Base-by-base conservation (phyloP, 2,329 filamentous ascomycete species). In the Aspergillus sp. region DNA sequence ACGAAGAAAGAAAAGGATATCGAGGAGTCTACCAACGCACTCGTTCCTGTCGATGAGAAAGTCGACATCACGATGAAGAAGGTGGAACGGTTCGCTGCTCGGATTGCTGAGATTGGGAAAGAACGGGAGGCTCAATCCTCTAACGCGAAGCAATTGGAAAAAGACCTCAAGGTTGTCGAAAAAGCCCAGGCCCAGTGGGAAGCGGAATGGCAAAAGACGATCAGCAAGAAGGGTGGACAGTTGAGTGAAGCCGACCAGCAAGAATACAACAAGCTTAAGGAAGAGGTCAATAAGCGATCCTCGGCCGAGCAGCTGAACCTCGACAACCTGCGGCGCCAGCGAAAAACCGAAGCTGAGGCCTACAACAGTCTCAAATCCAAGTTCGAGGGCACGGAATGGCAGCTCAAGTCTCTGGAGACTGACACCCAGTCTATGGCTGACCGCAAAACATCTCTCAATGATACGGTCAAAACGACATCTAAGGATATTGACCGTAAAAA, bases 1-100 rank as follows among this genome's bases (percentile, higher is more conserved):
- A 92, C 91, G 73, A 82, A 83, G 57, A 96, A 95, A 74, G 91
- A 96, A 73, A 92, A 90, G 71, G 89, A 90, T 49, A 89, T 97
- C 22, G 92, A 97, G 69, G 90, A 95, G 60, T 89, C 90, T 66
- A 88, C 93, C 67, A 96, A 92, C 71, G 87, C 86, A 39, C 84
- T 99, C 4, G 87, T 98, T 7, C 95, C 95, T 0, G 87, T 98
- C 60, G 89, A 96, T 54, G 92, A 97, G 75, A 98, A 98, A 78
- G 90, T 99, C 45, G 84, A 87, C 53, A 88, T 96, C 63, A 90
- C 90, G 6, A 87, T 82, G 14, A 84, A 85, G 63, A 89, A 93
- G 63, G 82, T 92, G 42, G 85, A 88, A 54, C 86, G 83, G 61
- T 85, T 90, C 58, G 84, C 87, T 60, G 84, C 83, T 45, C 87